phyloP scores from a whole-genome alignment of 2,329 filamentous ascomycete species.

The Geosmithia putterillii region DNA sequence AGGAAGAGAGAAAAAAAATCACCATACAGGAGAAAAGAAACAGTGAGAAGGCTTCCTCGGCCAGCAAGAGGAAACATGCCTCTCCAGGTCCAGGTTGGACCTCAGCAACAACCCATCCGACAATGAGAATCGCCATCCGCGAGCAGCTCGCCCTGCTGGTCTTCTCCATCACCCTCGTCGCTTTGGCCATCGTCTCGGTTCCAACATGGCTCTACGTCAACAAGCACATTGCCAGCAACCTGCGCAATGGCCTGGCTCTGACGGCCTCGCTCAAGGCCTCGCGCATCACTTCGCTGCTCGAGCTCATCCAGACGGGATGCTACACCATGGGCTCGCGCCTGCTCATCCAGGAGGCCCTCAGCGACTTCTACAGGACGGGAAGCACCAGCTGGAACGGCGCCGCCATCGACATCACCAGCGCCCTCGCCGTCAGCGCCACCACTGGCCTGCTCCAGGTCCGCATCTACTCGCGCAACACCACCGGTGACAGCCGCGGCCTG shows the following conservation, averaged over 20 bases:
- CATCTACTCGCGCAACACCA: conserved; percentile 59
- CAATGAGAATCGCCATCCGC: conserved; percentile 76
- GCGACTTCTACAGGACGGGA: conserved; percentile 34
- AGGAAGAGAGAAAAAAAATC: too few relatives aligned
- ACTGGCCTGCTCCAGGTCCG: conserved; percentile 54
- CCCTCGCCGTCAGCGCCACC: conserved; percentile 48
- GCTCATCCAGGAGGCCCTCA: conserved; percentile 41
- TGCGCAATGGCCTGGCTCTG: conserved; percentile 53
- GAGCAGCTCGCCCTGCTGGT: conserved; percentile 78
- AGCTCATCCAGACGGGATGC: conserved; percentile 66
- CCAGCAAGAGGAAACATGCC: conserved; percentile 2
- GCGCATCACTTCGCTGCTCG: conserved; percentile 65
- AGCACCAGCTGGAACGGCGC: conserved; percentile 48
- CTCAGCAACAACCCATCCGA: conserved; percentile 7
- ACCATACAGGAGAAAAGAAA: too few relatives aligned
- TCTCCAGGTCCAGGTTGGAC: background rate
- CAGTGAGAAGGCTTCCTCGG: too few relatives aligned
- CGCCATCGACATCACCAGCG: conserved; percentile 54
- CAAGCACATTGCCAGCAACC: conserved; percentile 36
- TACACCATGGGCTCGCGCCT: conserved; percentile 58
- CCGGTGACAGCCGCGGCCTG: conserved; percentile 41
- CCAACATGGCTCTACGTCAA: conserved; percentile 56
- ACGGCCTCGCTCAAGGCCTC: conserved; percentile 80
- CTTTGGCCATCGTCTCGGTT: conserved; percentile 67
- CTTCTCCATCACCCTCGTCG: conserved; percentile 59